A percentile compares a stretch with the other conserved stretches of the same genome.
phyloP scores from a whole-genome alignment of 805 yeast species.

The Suhomyces kilbournensis region DNA sequence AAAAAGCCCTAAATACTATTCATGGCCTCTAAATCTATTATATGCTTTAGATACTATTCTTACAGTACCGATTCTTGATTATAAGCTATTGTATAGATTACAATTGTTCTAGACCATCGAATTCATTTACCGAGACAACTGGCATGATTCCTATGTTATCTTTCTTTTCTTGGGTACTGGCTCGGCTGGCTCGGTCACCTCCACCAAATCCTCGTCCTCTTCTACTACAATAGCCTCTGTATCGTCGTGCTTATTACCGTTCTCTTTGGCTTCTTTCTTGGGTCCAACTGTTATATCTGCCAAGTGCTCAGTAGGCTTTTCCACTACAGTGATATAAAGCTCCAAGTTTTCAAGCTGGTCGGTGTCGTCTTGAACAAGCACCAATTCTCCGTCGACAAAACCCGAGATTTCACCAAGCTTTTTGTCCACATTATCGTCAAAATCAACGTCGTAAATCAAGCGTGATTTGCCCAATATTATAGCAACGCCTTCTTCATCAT shows the following conservation, averaged over 20 bases:
- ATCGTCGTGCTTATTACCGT: not conserved
- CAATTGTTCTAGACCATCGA: no score
- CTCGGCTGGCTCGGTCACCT: constrained; percentile 9
- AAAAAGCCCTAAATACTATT: no score
- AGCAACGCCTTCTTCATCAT: constrained; percentile 50
- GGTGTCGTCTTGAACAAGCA: constrained; percentile 78
- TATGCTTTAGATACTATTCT: no score
- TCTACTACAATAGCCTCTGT: constrained; percentile 5
- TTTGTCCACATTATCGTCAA: constrained; percentile 67
- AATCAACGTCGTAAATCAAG: constrained; percentile 80
- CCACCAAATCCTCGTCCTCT: constrained; percentile 12
- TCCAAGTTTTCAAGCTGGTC: constrained; percentile 64
- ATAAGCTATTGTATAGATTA: no score
- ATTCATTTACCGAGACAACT: no score
- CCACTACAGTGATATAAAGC: constrained; percentile 44
- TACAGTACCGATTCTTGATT: no score
- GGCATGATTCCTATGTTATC: no score
- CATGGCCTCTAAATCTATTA: no score
- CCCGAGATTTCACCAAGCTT: constrained; percentile 50
- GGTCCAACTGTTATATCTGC: not conserved
- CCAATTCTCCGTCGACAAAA: constrained; percentile 54
- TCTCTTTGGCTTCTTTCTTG: constrained; percentile 4
- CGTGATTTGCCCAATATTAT: constrained; percentile 56
- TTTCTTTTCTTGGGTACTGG: constrained; percentile 12
- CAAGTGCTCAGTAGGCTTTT: not conserved